Percentiles rank a stretch among this genome's conserved stretches.
These are phyloP conservation scores for Ustilago loliicola DNA, from an alignment of 1,284 basidiomycete species.

Conservation along the genomic window DNA sequence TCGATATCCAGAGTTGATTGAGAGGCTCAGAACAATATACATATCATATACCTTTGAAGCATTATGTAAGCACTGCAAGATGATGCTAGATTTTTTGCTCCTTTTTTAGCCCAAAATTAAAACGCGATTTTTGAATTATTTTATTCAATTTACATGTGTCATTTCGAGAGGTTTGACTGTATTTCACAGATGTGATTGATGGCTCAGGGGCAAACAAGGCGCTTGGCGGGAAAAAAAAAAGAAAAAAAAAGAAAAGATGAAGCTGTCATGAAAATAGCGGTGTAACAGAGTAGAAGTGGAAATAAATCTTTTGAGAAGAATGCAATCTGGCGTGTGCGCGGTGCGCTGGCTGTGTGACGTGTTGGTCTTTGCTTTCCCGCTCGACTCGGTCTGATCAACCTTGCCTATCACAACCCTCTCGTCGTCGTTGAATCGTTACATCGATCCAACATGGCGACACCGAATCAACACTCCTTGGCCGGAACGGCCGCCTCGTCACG, in stretches of 20 bases:
- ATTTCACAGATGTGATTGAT: not conserved
- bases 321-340: not conserved
- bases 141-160: no score
- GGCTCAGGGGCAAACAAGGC: not conserved
- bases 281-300: not conserved
- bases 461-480: constrained; percentile 3
- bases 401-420: constrained; percentile 1
- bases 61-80: no score
- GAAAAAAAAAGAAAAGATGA: not conserved
- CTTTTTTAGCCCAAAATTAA: no score
- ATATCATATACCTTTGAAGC: no score
- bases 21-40: no score
- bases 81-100: no score
- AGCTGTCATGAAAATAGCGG: not conserved
- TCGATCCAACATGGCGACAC: constrained; percentile 15
- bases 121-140: no score
- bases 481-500: constrained; percentile 27
- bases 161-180: no score
- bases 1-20: no score
- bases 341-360: constrained; percentile 22
- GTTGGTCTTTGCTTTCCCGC: constrained; percentile 19
- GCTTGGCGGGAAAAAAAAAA: not conserved
- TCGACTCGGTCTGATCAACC: not conserved
- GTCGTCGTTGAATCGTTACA: constrained; percentile 1
- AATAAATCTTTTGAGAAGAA: not conserved